Evolutionary conservation across 1,284 basidiomycete genomes (phyloP).

Genomic region (Papiliotrema terrestris): DNA sequence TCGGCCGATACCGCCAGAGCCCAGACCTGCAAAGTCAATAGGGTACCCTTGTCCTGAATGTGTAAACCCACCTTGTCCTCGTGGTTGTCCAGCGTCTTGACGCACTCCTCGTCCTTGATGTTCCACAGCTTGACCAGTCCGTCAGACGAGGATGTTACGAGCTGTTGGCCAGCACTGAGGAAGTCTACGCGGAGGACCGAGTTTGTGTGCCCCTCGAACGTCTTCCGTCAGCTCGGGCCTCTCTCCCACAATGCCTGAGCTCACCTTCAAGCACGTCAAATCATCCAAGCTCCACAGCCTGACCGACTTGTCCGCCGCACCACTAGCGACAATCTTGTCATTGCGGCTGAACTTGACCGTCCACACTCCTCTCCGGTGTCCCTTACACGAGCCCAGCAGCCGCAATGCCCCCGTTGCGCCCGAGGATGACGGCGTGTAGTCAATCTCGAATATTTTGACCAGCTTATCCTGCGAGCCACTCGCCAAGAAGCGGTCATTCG

Average conservation of each 20-base stretch:
- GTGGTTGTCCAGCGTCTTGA: slow-evolving; percentile 88
- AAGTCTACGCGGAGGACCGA: slow-evolving; percentile 93
- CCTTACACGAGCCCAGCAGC: slow-evolving; percentile 83
- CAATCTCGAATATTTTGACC: slow-evolving; percentile 82
- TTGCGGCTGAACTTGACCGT: slow-evolving; percentile 78
- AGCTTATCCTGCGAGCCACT: slow-evolving; percentile 96
- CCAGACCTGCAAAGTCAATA: slow-evolving; percentile 71
- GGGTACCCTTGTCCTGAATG: no score
- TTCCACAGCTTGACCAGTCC: slow-evolving; percentile 97
- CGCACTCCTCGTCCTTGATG: slow-evolving; percentile 79
- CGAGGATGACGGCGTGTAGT: slow-evolving; percentile 50
- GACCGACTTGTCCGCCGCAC: slow-evolving; percentile 90
- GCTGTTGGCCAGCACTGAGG: slow-evolving; percentile 74
- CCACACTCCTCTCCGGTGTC: slow-evolving; percentile 97
- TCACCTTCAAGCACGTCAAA: slow-evolving; percentile 75
- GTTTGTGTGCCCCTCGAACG: slow-evolving; percentile 95
- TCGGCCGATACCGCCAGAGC: slow-evolving; percentile 75
- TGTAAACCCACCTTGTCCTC: slow-evolving; percentile 74
- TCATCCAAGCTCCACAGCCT: slow-evolving; percentile 92
- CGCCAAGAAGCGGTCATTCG: slow-evolving; percentile 82
- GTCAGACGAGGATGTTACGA: slow-evolving; percentile 86
- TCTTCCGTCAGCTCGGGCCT: slow-evolving; percentile 51
- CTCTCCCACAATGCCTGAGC: slow-evolving; percentile 1
- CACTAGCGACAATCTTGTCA: slow-evolving; percentile 84
- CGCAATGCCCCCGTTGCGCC: slow-evolving; percentile 63